phyloP scores from a whole-genome alignment of 2,329 filamentous ascomycete species.

The Fusarium poae region DNA sequence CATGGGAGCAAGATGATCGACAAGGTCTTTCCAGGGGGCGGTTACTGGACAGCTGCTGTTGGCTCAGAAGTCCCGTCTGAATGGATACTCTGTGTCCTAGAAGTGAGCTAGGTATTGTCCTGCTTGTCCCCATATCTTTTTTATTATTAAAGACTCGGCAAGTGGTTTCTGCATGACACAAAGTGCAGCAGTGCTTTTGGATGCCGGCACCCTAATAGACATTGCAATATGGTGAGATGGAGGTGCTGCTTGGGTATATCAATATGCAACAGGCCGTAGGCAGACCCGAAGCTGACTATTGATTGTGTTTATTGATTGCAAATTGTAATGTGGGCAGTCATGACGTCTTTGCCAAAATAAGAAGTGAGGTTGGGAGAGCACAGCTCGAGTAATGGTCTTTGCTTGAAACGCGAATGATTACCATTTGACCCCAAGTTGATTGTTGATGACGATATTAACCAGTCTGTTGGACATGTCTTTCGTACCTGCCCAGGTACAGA shows the following conservation, averaged over 20 bases:
- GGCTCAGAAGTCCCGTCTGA: conserved; percentile 1
- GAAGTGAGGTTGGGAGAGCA: conserved; percentile 20
- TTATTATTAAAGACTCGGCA: not conserved
- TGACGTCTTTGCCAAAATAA: conserved; percentile 20
- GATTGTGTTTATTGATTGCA: conserved; percentile 8
- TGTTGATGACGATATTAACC: conserved; percentile 2
- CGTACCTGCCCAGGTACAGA: not conserved
- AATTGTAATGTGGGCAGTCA: conserved; percentile 2
- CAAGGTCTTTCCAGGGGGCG: conserved; percentile 34
- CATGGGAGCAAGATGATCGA: conserved; percentile 37
- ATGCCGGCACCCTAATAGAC: conserved; percentile 12
- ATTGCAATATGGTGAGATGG: conserved; percentile 10
- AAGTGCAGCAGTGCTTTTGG: not conserved
- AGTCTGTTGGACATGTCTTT: not conserved
- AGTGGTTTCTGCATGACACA: conserved; percentile 3
- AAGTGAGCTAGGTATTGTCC: conserved; percentile 7
- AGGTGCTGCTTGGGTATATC: conserved; percentile 11
- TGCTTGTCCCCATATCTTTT: conserved; percentile 3
- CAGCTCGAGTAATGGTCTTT: conserved; percentile 6
- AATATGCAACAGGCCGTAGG: conserved; percentile 9
- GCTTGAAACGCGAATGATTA: conserved; percentile 8
- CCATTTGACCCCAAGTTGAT: conserved; percentile 4
- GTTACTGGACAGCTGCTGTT: conserved; percentile 21
- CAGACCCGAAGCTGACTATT: conserved; percentile 12
- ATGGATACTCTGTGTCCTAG: conserved; percentile 17